These are phyloP conservation scores for Citrullus colocynthis DNA, from an alignment of 306 rosid genomes.

Conservation along the genomic window DNA sequence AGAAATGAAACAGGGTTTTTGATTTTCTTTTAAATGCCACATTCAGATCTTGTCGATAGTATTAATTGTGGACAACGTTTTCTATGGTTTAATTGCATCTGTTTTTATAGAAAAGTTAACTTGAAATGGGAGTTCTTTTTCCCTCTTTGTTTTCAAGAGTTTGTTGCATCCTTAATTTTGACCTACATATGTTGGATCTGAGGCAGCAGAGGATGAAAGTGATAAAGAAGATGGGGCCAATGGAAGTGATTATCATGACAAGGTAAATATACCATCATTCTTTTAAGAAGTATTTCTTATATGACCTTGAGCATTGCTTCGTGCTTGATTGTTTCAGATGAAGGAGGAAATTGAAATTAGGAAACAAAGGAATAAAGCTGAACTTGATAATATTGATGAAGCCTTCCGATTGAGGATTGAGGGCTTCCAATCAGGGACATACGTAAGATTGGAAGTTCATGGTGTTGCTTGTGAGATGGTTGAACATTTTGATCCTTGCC, in stretches of 20 bases:
- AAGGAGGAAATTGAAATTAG: slow-evolving; percentile 71
- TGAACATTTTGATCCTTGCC: slow-evolving; percentile 71
- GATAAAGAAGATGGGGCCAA: slow-evolving; percentile 29
- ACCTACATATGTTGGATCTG: slow-evolving; percentile 43
- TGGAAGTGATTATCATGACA: slow-evolving; percentile 62
- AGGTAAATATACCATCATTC: slow-evolving; percentile 33
- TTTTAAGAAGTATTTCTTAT: not conserved
- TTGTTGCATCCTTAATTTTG: slow-evolving; percentile 41
- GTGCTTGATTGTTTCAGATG: slow-evolving; percentile 36
- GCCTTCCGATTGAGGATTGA: slow-evolving; percentile 62
- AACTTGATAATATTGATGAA: slow-evolving; percentile 80
- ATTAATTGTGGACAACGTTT: not conserved
- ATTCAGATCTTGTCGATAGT: not conserved
- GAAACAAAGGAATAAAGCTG: slow-evolving; percentile 78
- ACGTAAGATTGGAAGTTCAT: slow-evolving; percentile 81
- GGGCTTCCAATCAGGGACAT: slow-evolving; percentile 79
- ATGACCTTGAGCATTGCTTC: not conserved
- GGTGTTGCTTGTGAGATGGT: slow-evolving; percentile 81
- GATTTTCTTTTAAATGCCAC: not conserved
- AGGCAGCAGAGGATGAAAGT: slow-evolving; percentile 44
- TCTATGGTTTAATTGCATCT: not conserved
- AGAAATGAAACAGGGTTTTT: not conserved
- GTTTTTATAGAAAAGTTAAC: not conserved
- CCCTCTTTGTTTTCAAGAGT: not conserved
- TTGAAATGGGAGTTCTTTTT: not conserved